These are phyloP conservation scores for Candida rishiriensis DNA, from an alignment of 805 yeast species.

Conservation along the genomic window DNA sequence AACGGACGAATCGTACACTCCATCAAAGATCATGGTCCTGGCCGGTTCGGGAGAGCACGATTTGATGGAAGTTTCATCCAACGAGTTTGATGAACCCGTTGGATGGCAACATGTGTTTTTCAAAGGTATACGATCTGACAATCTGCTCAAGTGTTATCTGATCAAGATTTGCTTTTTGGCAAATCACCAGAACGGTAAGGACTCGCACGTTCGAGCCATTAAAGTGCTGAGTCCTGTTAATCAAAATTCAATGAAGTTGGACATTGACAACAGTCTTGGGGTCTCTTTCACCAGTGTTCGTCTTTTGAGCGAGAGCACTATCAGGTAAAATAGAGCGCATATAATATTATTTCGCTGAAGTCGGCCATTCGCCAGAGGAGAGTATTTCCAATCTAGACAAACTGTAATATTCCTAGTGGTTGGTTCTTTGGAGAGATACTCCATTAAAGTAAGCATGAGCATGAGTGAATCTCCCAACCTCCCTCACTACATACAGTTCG, in stretches of 20 bases:
- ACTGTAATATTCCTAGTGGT: too few relatives aligned
- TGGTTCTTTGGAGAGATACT: too few relatives aligned
- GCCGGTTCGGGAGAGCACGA: slow-evolving; percentile 84
- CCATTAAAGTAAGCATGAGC: too few relatives aligned
- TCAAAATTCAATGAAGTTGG: slow-evolving; percentile 20
- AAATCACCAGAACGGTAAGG: slow-evolving; percentile 95
- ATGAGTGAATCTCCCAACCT: too few relatives aligned
- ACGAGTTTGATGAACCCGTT: slow-evolving; percentile 57
- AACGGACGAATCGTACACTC: slow-evolving; percentile 91
- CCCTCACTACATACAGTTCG: too few relatives aligned
- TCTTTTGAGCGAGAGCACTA: slow-evolving; percentile 29
- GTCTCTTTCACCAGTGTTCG: slow-evolving; percentile 31
- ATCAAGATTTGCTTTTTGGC: slow-evolving; percentile 58
- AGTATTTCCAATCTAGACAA: too few relatives aligned
- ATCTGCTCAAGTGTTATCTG: slow-evolving; percentile 61
- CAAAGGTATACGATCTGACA: slow-evolving; percentile 48
- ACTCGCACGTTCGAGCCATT: slow-evolving; percentile 80
- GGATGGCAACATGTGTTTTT: slow-evolving; percentile 77
- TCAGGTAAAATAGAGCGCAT: slow-evolving; percentile 20
- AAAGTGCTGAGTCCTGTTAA: slow-evolving; percentile 48
- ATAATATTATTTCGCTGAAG: background rate
- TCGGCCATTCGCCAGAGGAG: too few relatives aligned
- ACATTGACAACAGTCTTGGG: slow-evolving; percentile 19
- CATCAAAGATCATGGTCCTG: slow-evolving; percentile 55
- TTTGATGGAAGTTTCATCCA: slow-evolving; percentile 57